Evolutionary conservation across 441 rosid genomes (phyloP).

Genomic region (Jatropha podagrica): DNA sequence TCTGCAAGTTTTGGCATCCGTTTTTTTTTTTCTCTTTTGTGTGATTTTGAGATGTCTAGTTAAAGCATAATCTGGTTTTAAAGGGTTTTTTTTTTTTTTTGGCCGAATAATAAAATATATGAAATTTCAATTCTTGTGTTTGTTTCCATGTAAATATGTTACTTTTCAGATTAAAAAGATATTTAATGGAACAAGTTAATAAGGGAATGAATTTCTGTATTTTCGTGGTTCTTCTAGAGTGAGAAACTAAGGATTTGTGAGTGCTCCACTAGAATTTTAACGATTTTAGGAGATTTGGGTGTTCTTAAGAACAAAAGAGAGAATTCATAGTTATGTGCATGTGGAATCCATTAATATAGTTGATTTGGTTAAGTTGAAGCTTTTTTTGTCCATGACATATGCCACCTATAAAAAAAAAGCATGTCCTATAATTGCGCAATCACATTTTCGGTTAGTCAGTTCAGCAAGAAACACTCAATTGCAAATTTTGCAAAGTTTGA

Average conservation of each 20-base stretch:
- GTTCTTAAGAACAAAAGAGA: no score
- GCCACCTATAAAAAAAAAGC: no score
- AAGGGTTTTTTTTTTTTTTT: neutral
- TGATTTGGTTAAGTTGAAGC: no score
- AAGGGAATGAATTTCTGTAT: neutral
- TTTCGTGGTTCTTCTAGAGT: neutral
- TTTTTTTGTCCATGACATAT: no score
- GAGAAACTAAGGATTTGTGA: neutral
- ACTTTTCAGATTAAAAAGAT: constrained; percentile 6
- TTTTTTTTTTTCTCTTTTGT: constrained; percentile 60
- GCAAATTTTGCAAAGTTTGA: no score
- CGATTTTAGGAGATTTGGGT: no score
- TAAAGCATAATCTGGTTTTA: neutral
- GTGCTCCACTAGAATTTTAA: no score
- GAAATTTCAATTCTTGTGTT: constrained; percentile 3
- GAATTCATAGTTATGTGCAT: no score
- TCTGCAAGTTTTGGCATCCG: constrained; percentile 84
- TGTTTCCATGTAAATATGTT: constrained; percentile 11
- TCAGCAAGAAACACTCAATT: no score
- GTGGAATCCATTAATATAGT: no score
- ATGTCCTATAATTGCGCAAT: no score
- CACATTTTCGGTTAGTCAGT: no score
- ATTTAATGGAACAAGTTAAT: constrained; percentile 4
- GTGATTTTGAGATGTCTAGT: constrained; percentile 85
- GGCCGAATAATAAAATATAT: constrained; percentile 6